Percentiles rank a stretch among this genome's conserved stretches.
phyloP scores from a whole-genome alignment of 2,329 filamentous ascomycete species.

The Aureobasidium leucospermi region DNA sequence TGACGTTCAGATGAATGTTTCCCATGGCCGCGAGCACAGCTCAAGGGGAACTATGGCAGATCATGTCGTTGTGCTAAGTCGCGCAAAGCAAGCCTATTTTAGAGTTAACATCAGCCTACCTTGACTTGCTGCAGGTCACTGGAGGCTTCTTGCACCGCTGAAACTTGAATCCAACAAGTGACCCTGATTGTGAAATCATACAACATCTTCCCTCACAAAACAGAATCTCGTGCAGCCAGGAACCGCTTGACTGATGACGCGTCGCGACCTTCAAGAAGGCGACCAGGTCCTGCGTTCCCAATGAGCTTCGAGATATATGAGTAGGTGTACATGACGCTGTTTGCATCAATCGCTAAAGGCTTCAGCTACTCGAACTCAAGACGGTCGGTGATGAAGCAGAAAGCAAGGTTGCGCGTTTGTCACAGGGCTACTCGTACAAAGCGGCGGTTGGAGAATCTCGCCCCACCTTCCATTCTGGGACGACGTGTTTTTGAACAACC shows the following conservation, averaged over 20 bases:
- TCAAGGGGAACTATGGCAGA: background rate
- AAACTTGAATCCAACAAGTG: too few relatives aligned
- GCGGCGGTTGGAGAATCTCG: background rate
- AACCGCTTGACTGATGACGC: too few relatives aligned
- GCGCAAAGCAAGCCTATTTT: background rate
- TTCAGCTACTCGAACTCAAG: background rate
- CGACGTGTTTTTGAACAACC: background rate
- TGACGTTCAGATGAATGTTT: background rate
- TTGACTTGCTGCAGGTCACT: background rate
- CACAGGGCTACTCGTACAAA: background rate
- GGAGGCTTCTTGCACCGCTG: too few relatives aligned
- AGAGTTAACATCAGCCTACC: background rate
- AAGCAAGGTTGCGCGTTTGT: background rate
- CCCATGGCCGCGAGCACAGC: background rate
- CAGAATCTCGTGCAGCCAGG: too few relatives aligned
- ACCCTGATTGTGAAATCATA: too few relatives aligned
- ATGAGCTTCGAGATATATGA: too few relatives aligned
- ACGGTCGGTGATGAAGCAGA: background rate
- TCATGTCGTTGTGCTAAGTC: background rate
- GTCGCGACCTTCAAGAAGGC: too few relatives aligned
- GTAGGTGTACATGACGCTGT: too few relatives aligned
- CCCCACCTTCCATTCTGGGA: background rate
- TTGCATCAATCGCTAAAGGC: too few relatives aligned
- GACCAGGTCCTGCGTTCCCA: too few relatives aligned
- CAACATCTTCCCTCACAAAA: too few relatives aligned